Base-by-base conservation (phyloP, 352 stramenopile genomes). In the Thraustochytrium sp. region DNA sequence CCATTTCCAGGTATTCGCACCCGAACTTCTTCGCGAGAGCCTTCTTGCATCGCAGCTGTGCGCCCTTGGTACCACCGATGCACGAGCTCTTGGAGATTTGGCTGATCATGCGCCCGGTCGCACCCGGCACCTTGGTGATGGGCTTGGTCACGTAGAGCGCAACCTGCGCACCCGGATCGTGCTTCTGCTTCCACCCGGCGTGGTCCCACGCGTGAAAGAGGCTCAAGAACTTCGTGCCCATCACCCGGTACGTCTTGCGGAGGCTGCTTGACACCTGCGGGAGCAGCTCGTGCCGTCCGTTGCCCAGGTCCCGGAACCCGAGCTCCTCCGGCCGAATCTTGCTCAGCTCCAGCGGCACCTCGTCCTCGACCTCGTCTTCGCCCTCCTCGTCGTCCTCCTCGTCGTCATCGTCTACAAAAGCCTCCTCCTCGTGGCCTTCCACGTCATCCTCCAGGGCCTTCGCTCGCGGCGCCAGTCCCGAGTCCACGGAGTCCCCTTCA, bases 11-110 rank as follows among this genome's bases (percentile, higher is more conserved):
- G 42, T 62, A 84, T 29, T 73, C 36, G 61, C 75, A 84, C 18
- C 75, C 75, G 36, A 84, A 61, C 36, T 83, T 56, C 26, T 84
- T 29, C 8, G 75, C 75, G 31, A 84, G 61, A 18, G 26, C 36
- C 26, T 64, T 34, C 44, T 80, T 84, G 61, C 75, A 84, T 16
- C 75, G 40, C n/a, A 84, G 55, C 44, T 84, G 75, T 21, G 75
- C 75, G 75, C 75, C 75, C 34, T 84, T 84, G 29, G 75, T 84
- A 23, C 75, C 75, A 4, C 75, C 75, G 29, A 84, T 76, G 61
- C 75, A 84, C 16, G 55, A 80, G 48, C 48, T 65, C 53, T 80
- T 80, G 37, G 48, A 80, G 38, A 80, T 80, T 46, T 80, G 68
- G 48, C 48, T 65, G 34, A 80, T 64, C 68, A 80, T 84, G 21